A percentile compares a stretch with the other conserved stretches of the same genome.
Evolutionary conservation across 805 yeast genomes (phyloP).

Genomic region (Kazachstania bromeliacearum): DNA sequence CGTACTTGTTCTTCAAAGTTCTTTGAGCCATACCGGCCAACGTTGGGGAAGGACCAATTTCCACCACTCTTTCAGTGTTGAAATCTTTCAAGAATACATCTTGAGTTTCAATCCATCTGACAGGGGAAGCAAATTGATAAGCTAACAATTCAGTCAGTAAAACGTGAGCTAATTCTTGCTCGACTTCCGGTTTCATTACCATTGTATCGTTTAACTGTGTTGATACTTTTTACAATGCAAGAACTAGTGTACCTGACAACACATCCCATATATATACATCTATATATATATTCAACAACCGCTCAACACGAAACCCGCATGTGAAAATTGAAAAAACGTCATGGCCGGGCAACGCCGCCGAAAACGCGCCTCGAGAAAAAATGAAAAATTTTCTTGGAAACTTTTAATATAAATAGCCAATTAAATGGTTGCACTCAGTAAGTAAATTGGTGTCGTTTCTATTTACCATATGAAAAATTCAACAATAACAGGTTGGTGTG

Average conservation of each 20-base stretch:
- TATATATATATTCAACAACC: no score
- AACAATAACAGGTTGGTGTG: no score
- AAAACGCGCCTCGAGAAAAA: no score
- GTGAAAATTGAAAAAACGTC: no score
- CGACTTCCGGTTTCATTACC: constrained; percentile 71
- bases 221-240: neutral
- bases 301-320: no score
- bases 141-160: constrained; percentile 92
- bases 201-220: constrained; percentile 5
- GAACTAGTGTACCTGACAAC: neutral
- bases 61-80: constrained; percentile 95
- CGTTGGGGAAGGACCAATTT: constrained; percentile 98
- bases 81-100: constrained; percentile 90
- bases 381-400: no score
- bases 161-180: constrained; percentile 94
- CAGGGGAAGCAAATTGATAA: constrained; percentile 98
- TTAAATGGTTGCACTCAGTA: no score
- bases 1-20: constrained; percentile 87
- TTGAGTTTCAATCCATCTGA: constrained; percentile 99
- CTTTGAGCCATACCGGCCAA: constrained; percentile 98
- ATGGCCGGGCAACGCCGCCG: no score
- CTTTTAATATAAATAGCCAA: no score
- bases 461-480: no score
- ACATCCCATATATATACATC: neutral
- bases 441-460: no score